phyloP scores from a whole-genome alignment of 257 asterid species.

The Plantago elongata region DNA sequence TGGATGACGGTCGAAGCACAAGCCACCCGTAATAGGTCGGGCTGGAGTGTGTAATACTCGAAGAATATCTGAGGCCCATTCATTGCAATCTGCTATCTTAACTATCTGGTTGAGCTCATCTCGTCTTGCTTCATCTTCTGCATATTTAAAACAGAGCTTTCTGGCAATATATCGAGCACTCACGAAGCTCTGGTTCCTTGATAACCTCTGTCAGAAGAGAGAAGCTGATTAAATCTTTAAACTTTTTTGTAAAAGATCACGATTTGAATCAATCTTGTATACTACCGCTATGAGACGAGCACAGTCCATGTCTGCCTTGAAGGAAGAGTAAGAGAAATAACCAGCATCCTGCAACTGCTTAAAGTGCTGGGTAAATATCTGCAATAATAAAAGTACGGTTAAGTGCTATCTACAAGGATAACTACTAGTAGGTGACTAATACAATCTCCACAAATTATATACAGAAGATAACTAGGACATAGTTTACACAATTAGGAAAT shows the following conservation, averaged over 20 bases:
- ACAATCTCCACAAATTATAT: background rate
- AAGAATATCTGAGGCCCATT: slow-evolving; percentile 60
- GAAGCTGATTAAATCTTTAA: slow-evolving; percentile 21
- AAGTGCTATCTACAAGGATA: background rate
- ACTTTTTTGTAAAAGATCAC: background rate
- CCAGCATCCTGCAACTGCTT: background rate
- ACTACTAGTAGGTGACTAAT: no score
- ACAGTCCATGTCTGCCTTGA: slow-evolving; percentile 48
- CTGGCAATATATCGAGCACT: slow-evolving; percentile 75
- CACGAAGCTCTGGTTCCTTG: slow-evolving; percentile 59
- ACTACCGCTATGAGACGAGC: slow-evolving; percentile 44
- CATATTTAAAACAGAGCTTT: slow-evolving; percentile 54
- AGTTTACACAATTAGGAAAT: no score
- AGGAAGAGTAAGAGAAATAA: slow-evolving; percentile 46
- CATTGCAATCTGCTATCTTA: slow-evolving; percentile 86
- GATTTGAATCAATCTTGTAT: background rate
- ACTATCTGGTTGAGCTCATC: slow-evolving; percentile 67
- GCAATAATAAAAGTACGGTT: background rate
- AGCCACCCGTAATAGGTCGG: slow-evolving; percentile 63
- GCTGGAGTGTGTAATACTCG: slow-evolving; percentile 63
- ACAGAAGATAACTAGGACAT: background rate
- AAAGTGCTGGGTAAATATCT: slow-evolving; percentile 3
- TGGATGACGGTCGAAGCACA: slow-evolving; percentile 77
- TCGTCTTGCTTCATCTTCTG: slow-evolving; percentile 52
- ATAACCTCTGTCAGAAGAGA: slow-evolving; percentile 32